Conservation (phyloP, 441 rosid genomes). For the Mallotus repandus region DNA sequence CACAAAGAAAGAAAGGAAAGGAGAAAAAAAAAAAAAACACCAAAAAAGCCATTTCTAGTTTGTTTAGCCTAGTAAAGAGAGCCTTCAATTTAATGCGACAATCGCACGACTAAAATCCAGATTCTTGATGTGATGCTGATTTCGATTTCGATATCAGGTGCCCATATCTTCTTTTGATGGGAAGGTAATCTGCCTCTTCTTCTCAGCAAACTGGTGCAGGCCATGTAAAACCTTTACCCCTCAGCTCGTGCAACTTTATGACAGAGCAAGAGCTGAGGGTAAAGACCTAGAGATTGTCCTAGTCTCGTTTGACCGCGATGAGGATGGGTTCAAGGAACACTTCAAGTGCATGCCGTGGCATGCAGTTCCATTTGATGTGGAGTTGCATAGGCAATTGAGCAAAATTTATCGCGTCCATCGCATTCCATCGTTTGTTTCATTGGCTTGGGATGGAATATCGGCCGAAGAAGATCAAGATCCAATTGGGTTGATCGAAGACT, state of each 20-base stretch:
- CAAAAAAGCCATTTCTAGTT: no score
- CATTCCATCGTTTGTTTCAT: conserved; percentile 61
- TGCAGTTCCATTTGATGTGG: conserved; percentile 58
- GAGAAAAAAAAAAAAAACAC: no score
- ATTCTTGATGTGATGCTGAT: no score
- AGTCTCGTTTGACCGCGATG: conserved; percentile 64
- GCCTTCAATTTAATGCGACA: no score
- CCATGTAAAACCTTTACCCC: conserved; percentile 70
- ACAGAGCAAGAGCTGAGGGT: conserved; percentile 39
- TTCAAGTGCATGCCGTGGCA: conserved; percentile 82
- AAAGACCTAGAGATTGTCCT: conserved; percentile 65
- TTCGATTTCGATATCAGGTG: conserved; percentile 40
- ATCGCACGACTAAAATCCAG: no score
- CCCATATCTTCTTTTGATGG: conserved; percentile 52
- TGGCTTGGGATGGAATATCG: conserved; percentile 41
- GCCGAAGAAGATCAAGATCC: conserved; percentile 61
- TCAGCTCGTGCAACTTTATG: conserved; percentile 55
- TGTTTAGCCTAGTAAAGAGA: no score
- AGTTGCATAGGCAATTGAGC: conserved; percentile 40
- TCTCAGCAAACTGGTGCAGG: conserved; percentile 88
- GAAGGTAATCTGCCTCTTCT: conserved; percentile 59
- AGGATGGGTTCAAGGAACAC: conserved; percentile 56
- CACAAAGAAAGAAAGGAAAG: no score
- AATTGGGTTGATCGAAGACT: conserved; percentile 61
- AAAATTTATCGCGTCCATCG: conserved; percentile 44